Percentiles rank a stretch among this genome's conserved stretches.
These are phyloP conservation scores for Teratosphaeria nubilosa DNA, from an alignment of 2,329 filamentous ascomycete genomes.

Conservation along the genomic window DNA sequence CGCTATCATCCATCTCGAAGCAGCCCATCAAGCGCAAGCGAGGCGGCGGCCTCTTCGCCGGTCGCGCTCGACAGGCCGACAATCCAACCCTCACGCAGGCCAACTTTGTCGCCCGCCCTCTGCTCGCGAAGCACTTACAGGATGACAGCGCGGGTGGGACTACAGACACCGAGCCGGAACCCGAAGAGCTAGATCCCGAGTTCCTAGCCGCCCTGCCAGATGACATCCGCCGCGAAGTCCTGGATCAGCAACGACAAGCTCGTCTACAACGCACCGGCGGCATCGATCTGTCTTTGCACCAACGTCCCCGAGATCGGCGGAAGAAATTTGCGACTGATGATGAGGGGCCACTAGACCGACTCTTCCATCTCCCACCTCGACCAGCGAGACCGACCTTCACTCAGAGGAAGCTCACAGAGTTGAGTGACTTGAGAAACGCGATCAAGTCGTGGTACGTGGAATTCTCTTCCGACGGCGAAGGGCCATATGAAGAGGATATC, in stretches of 20 bases:
- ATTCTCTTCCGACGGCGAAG: conserved; percentile 38
- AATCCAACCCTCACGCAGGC: conserved; percentile 60
- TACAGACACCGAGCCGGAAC: conserved; percentile 22
- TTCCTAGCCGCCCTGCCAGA: conserved; percentile 77
- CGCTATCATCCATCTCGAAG: conserved; percentile 31
- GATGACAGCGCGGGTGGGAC: conserved; percentile 11
- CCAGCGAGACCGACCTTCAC: conserved; percentile 52
- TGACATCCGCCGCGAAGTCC: conserved; percentile 66
- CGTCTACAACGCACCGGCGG: conserved; percentile 45
- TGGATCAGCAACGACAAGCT: conserved; percentile 59
- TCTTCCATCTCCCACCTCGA: conserved; percentile 36
- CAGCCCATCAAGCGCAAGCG: conserved; percentile 47
- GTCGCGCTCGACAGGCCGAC: conserved; percentile 30
- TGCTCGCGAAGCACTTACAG: conserved; percentile 2
- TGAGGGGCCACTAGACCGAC: conserved; percentile 26
- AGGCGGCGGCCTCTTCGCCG: conserved; percentile 33
- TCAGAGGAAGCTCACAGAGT: conserved; percentile 41
- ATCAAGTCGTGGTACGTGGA: conserved; percentile 65
- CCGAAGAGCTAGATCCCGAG: conserved; percentile 51
- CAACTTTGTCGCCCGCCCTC: conserved; percentile 49
- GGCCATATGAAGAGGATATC: conserved; percentile 68
- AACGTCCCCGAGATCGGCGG: conserved; percentile 10
- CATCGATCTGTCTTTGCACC: conserved; percentile 26
- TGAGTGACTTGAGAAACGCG: conserved; percentile 61
- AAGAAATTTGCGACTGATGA: conserved; percentile 11